Percentiles rank a stretch among this genome's conserved stretches.
These are phyloP conservation scores for Gentiana straminea DNA, from an alignment of 257 asterid species.

Conservation along the genomic window DNA sequence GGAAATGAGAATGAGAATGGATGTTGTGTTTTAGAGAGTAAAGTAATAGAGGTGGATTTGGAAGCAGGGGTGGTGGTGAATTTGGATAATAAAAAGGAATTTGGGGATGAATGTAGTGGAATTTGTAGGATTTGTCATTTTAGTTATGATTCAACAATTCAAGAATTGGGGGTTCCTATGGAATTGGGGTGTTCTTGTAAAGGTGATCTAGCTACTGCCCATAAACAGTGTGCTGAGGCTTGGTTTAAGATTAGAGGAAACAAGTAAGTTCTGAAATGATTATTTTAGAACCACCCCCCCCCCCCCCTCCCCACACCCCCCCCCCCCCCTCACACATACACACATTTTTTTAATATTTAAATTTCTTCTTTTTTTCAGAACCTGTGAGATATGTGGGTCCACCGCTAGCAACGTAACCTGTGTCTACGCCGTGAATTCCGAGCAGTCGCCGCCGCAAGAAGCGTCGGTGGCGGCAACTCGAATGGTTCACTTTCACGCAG, in stretches of 20 bases:
- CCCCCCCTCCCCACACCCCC: too few species aligned
- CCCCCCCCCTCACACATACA: too few species aligned
- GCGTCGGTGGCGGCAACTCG: constrained; percentile 32
- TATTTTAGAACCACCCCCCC: too few species aligned
- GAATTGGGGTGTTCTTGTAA: constrained; percentile 42
- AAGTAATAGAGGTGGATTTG: constrained; percentile 23
- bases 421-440: constrained; percentile 20
- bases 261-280: constrained; percentile 32
- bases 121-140: constrained; percentile 40
- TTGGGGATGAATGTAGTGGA: constrained; percentile 7
- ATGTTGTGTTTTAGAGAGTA: constrained; percentile 35
- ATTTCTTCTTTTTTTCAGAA: constrained; percentile 24
- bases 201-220: constrained; percentile 38
- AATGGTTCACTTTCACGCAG: constrained; percentile 11
- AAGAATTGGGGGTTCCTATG: constrained; percentile 25
- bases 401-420: constrained; percentile 53
- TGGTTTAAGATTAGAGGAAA: constrained; percentile 48
- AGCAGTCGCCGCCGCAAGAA: constrained; percentile 12
- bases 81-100: too few species aligned
- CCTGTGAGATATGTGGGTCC: constrained; percentile 74
- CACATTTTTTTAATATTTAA: neutral
- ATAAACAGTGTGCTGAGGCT: constrained; percentile 42
- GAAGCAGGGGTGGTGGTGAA: neutral
- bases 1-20: constrained; percentile 2
- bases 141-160: constrained; percentile 23